phyloP scores from a whole-genome alignment of 73 alveolate species.

The Tetrahymena thermophila region DNA sequence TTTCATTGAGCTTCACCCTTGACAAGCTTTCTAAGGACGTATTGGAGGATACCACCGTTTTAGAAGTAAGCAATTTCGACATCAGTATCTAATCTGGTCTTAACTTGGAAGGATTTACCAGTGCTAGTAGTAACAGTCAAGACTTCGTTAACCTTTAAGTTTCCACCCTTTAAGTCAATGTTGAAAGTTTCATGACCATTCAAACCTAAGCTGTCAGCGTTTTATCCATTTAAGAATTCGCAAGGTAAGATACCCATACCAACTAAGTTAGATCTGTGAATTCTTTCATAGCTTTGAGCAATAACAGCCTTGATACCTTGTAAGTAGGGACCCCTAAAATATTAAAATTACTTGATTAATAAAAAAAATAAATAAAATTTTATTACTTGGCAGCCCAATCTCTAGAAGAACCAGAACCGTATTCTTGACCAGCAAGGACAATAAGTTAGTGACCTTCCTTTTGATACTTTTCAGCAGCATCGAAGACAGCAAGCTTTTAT shows the following conservation, averaged over 20 bases:
- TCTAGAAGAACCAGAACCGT: slow-evolving; percentile 90
- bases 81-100: slow-evolving; percentile 65
- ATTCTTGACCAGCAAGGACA: slow-evolving; percentile 86
- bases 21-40: slow-evolving; percentile 74
- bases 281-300: slow-evolving; percentile 79
- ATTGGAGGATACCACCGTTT: slow-evolving; percentile 83
- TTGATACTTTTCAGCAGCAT: slow-evolving; percentile 69
- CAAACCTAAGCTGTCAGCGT: slow-evolving; percentile 70
- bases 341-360: not conserved
- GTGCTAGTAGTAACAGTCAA: slow-evolving; percentile 48
- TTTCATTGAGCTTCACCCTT: slow-evolving; percentile 19
- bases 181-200: slow-evolving; percentile 76
- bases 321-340: slow-evolving; percentile 68
- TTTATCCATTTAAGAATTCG: slow-evolving; percentile 57
- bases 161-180: slow-evolving; percentile 47
- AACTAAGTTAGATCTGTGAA: slow-evolving; percentile 80
- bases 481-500: slow-evolving; percentile 69
- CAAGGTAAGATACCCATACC: slow-evolving; percentile 87
- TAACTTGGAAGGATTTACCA: slow-evolving; percentile 67
- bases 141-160: slow-evolving; percentile 53
- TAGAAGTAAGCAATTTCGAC: slow-evolving; percentile 79
- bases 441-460: slow-evolving; percentile 60
- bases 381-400: slow-evolving; percentile 94
- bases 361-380: slow-evolving; percentile 6
- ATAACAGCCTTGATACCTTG: slow-evolving; percentile 78